phyloP scores from a whole-genome alignment of 345 rosid genomes.

The Euphorbia lathyris region DNA sequence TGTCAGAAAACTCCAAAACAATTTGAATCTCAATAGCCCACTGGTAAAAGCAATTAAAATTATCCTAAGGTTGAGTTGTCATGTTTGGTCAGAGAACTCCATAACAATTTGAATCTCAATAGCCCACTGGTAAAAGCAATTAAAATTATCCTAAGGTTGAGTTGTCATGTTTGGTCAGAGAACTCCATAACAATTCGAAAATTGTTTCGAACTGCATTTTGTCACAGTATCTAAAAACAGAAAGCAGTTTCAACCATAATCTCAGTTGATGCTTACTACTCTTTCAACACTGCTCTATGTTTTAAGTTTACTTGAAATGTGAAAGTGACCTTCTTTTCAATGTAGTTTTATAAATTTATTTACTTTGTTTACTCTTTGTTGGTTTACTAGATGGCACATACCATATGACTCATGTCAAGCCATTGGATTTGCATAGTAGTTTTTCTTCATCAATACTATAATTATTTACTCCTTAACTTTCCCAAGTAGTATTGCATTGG shows the following conservation, averaged over 20 bases:
- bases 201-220: not conserved
- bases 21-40: no score
- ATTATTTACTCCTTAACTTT: slow-evolving; percentile 5
- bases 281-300: not conserved
- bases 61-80: no score
- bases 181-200: not conserved
- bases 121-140: not conserved
- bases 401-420: not conserved
- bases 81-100: no score
- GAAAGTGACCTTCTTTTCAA: not conserved
- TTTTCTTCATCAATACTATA: not conserved
- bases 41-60: no score
- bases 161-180: not conserved
- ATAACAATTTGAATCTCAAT: no score
- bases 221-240: not conserved
- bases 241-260: not conserved
- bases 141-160: not conserved
- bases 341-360: not conserved
- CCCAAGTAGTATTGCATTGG: not conserved
- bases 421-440: not conserved
- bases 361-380: not conserved
- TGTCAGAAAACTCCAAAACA: no score
- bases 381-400: not conserved
- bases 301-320: not conserved
- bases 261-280: not conserved